These are phyloP conservation scores for Cercospora sp. DNA, from an alignment of 2,329 filamentous ascomycete genomes.

Conservation along the genomic window DNA sequence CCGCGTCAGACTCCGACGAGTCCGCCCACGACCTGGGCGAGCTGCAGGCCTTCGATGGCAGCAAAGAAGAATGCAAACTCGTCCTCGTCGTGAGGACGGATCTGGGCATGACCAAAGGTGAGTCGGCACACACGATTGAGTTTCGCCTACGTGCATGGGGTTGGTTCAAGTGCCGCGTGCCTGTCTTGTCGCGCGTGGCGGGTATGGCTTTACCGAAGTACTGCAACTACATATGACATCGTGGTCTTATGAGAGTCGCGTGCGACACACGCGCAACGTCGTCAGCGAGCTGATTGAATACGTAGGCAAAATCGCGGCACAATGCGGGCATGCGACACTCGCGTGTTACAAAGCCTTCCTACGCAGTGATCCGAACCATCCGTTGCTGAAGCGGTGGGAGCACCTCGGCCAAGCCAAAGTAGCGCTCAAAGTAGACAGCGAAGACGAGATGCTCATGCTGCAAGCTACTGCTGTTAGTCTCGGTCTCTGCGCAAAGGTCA, in stretches of 20 bases:
- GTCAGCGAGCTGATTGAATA: background rate
- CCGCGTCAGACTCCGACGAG: conserved; percentile 40
- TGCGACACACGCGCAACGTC: background rate
- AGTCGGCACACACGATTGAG: conserved; percentile 30
- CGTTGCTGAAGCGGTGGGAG: conserved; percentile 82
- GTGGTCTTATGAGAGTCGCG: background rate
- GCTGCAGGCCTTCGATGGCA: conserved; percentile 49
- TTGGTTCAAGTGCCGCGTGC: background rate
- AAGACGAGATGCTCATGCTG: conserved; percentile 75
- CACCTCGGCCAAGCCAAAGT: conserved; percentile 55
- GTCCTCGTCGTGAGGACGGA: conserved; percentile 91
- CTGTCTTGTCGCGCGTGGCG: conserved; percentile 4
- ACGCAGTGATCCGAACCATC: conserved; percentile 55
- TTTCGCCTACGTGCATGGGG: conserved; percentile 2
- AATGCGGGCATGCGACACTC: conserved; percentile 76
- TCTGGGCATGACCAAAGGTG: conserved; percentile 96
- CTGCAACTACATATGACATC: background rate
- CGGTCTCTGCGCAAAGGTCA: conserved; percentile 83
- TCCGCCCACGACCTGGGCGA: conserved; percentile 46
- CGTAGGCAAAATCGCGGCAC: conserved; percentile 91
- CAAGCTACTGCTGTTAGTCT: conserved; percentile 79
- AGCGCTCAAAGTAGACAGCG: conserved; percentile 81
- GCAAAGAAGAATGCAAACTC: conserved; percentile 85
- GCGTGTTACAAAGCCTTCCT: conserved; percentile 90
- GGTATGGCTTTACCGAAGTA: background rate